Conservation (phyloP, 75 land plant genomes). For the Larix kaempferi region DNA sequence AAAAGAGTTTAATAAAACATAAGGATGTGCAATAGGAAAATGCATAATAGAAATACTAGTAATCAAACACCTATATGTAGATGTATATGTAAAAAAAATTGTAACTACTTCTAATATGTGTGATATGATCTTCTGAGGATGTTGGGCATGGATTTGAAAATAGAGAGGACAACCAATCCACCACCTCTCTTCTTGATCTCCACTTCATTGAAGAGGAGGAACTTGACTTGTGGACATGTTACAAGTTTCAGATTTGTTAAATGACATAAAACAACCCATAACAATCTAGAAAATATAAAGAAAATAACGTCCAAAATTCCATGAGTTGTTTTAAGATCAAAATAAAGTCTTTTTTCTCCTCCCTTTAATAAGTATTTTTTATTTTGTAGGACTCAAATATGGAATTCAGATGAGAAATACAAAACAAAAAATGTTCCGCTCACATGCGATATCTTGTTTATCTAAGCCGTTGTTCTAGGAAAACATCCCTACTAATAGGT, state of each 20-base stretch:
- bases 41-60: neutral
- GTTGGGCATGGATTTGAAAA: slow-evolving; percentile 22
- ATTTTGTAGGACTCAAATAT: no score
- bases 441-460: no score
- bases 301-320: slow-evolving; percentile 75
- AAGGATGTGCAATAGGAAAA: neutral
- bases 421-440: no score
- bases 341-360: slow-evolving; percentile 72
- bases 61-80: neutral
- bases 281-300: no score
- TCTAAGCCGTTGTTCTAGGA: no score
- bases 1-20: neutral
- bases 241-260: no score
- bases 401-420: no score
- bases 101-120: neutral
- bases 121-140: neutral
- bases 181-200: slow-evolving; percentile 69
- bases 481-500: no score
- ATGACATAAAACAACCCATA: no score
- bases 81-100: neutral
- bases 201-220: slow-evolving; percentile 32
- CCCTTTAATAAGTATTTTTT: slow-evolving; percentile 63
- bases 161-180: slow-evolving; percentile 69
- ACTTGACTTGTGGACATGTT: slow-evolving; percentile 13
- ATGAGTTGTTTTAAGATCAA: slow-evolving; percentile 62